A percentile compares a stretch with the other conserved stretches of the same genome.
These are phyloP conservation scores for Cochlearia excelsa DNA, from an alignment of 345 rosid genomes.

Conservation along the genomic window DNA sequence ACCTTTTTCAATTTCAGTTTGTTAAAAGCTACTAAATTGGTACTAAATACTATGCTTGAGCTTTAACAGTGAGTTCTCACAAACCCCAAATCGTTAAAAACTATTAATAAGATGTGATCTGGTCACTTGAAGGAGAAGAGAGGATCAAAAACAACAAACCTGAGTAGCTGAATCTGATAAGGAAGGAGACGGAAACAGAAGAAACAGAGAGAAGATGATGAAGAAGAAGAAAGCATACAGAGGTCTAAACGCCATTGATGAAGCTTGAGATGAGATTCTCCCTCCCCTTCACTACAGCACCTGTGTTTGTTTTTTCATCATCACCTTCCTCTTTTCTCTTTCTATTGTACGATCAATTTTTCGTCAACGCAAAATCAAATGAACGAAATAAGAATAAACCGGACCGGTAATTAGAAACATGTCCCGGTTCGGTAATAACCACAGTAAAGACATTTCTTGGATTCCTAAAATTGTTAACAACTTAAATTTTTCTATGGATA, in stretches of 20 bases:
- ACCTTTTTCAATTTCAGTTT: neutral
- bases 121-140: conserved; percentile 3
- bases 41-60: neutral
- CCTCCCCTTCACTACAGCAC: neutral
- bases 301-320: neutral
- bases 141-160: conserved; percentile 26
- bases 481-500: no score
- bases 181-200: conserved; percentile 28
- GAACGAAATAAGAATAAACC: neutral
- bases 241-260: conserved; percentile 32
- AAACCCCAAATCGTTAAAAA: conserved; percentile 4
- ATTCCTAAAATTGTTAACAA: no score
- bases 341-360: conserved; percentile 17
- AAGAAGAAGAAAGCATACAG: conserved; percentile 15
- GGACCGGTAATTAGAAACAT: no score
- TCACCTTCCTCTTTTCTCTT: neutral
- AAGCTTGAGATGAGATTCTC: conserved; percentile 15
- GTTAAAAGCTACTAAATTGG: neutral
- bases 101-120: neutral
- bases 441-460: no score
- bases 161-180: conserved; percentile 29
- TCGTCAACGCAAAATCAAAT: conserved; percentile 14
- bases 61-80: conserved; percentile 6
- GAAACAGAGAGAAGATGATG: conserved; percentile 8
- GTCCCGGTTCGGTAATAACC: no score